A percentile compares a stretch with the other conserved stretches of the same genome.
Evolutionary conservation across 2,329 filamentous ascomycete species (phyloP).

Genomic region (Beauveria australis): DNA sequence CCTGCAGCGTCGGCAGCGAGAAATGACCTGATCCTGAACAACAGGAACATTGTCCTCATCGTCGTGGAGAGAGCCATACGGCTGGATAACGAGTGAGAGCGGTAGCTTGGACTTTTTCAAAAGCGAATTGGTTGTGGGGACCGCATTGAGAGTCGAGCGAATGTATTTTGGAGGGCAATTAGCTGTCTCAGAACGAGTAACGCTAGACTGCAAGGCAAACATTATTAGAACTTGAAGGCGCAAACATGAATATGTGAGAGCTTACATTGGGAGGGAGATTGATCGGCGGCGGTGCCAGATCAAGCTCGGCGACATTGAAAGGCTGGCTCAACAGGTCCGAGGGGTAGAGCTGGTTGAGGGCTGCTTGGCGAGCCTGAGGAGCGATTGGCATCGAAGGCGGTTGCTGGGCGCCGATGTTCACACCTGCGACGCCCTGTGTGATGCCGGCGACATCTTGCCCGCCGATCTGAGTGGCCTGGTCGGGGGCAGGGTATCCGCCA

Average conservation of each 20-base stretch:
- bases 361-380: constrained; percentile 34
- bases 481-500: constrained; percentile 60
- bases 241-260: constrained; percentile 16
- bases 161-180: constrained; percentile 94
- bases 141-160: constrained; percentile 87
- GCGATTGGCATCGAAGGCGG: constrained; percentile 38
- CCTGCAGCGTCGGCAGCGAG: constrained; percentile 86
- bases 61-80: constrained; percentile 88
- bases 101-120: constrained; percentile 96
- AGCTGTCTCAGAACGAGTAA: constrained; percentile 81
- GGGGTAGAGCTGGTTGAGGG: constrained; percentile 81
- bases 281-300: constrained; percentile 83
- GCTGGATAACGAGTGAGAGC: constrained; percentile 92
- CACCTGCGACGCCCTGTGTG: constrained; percentile 77
- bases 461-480: constrained; percentile 39
- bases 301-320: constrained; percentile 88
- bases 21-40: constrained; percentile 94
- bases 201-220: constrained; percentile 55
- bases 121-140: constrained; percentile 84
- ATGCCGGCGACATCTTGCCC: constrained; percentile 55
- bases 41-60: constrained; percentile 85
- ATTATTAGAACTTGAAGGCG: constrained; percentile 28
- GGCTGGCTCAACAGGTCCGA: constrained; percentile 88
- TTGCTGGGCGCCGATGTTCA: constrained; percentile 60
- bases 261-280: constrained; percentile 86